Evolutionary conservation across 257 asterid species (phyloP), one percentile per base, ranked within the genome.

Genomic region (Scutellaria galericulata): DNA sequence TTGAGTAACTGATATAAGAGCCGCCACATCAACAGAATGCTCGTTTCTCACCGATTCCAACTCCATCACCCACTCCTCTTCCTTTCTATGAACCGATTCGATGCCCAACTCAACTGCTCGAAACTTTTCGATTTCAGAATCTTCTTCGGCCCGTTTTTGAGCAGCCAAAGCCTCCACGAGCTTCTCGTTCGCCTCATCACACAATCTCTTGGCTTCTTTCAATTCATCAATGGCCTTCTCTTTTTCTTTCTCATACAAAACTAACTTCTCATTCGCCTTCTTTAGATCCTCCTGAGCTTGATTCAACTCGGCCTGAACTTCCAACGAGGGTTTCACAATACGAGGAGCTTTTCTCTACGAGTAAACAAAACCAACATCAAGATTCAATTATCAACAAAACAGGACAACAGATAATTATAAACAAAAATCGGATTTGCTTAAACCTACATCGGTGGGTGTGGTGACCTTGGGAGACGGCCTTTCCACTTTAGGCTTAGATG

Each of bases 121-220:
- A 51, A 95, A 95, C 72, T 84, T 92, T 66, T 93, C 97, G n/a
- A 91, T 85, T 74, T 93, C 98, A 9, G 90, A 82, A 82, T 77
- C 68, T 71, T 89, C 97, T 79, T 91, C 97, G 0, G 95, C 97
- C 67, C 78, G 93, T 74, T 83, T 93, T 78, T 81, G 94, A 70
- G 95, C 95, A 68, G 71, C 79, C 82, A 87, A 62, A 47, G 96
- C 97, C 77, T 91, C 96, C 72, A 77, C 81, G 55, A 93, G 93
- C 85, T 85, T 93, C 88, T 76, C 91, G 66, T 86, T 87, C 14
- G 96, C 91, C 70, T 86, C 97, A 70, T 86, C 90, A 12, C 87
- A 86, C 78, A 77, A 73, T 70, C 74, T 85, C 80, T 84, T 87
- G 46, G 83, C 88, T 74, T 87, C 90, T 61, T 85, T 85, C 81